Evolutionary conservation across 805 yeast genomes (phyloP), one percentile per base, ranked within the genome.

Genomic region (Ogataea sp.): DNA sequence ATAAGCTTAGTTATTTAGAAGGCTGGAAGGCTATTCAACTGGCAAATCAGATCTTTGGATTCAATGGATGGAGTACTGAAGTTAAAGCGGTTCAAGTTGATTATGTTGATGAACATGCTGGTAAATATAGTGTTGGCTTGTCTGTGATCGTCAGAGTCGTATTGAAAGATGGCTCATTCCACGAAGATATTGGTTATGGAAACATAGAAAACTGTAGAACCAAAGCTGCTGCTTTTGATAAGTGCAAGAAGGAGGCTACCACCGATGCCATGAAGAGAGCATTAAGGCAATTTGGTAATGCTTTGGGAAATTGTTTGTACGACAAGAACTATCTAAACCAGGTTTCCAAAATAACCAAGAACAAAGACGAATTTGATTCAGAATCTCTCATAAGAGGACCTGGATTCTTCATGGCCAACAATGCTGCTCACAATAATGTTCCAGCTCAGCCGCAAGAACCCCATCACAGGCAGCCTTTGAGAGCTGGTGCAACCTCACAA

Each of bases 191-290:
- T 18, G 96, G 96, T 0, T 72, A 75, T 45, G 95, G 95, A 6
- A 73, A 71, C 37, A 72, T 76, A 18, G 93, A 84, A 36, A 80
- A 79, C 42, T 83, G 85, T 33, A 72, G 75, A 37, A 68, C 78
- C 18, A 80, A 75, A 53, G 81, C 82, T 2, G 73, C 75, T 62
- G 90, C 95, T 0, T 81, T 73, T 55, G 86, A 78, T 39, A 87
- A 84, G 53, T 83, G 94, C 41, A 80, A 78, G 55, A 84, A 86
- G 50, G 93, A 83, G 50, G 93, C 95, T 1, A 73, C 81, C n/a
- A 83, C 89, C 0, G 89, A 84, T 56, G 96, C 84, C 0, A 60
- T 83, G 41, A 88, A 87, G 59, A 67, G 93, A 37, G 80, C 90
- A 13, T 64, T 89, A 39, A 65, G 94, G 44, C 79, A 82, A 46